Evolutionary conservation across 1,284 basidiomycete species (phyloP), one percentile per base, ranked within the genome.

Genomic region (Tilletia setariae): DNA sequence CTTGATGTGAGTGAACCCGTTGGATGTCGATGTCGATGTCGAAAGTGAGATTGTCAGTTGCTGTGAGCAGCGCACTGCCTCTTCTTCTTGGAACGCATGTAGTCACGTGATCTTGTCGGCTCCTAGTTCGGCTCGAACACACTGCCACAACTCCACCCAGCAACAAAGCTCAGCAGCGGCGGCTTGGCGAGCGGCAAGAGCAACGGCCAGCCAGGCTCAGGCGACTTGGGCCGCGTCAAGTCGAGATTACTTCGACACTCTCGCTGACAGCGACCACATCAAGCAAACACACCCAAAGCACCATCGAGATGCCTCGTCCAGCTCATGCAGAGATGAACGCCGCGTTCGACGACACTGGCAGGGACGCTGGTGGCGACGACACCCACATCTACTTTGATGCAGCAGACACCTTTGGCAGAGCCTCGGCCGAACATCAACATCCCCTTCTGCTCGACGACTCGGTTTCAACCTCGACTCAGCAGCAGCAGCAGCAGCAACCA

Each of bases 331-430:
- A 72, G 66, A 49, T 72, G 25, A 66, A 70, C 9, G 71, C 71
- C 25, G 71, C 71, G n/a, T 72, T 72, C 67, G 71, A 67, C 59
- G 67, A 68, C 28, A 30, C 43, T 19, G 67, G 25, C 69, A 2
- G 47, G 61, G 19, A 64, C 23, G 11, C 35, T 40, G 11, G 35
- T 40, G 35, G 35, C 35, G 40, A 21, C 23, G 67, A 71, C 16
- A 59, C 63, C 35, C 68, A 79, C 61, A 70, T 79, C 67, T 78
- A 76, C 40, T 79, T 79, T 30, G 78, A 79, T 42, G 78, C 76
- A 16, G 75, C 74, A 13, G 78, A 79, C 63, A 74, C 73, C 6
- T 43, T 78, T 21, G 71, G 21, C 42, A 72, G n/a, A 64, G 66
- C 66, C 15, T 42, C 71, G 0, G 7, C 51, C 30, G 51, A 49